Evolutionary conservation across 352 stramenopile genomes (phyloP).

Genomic region (Phytopythium delawarense): DNA sequence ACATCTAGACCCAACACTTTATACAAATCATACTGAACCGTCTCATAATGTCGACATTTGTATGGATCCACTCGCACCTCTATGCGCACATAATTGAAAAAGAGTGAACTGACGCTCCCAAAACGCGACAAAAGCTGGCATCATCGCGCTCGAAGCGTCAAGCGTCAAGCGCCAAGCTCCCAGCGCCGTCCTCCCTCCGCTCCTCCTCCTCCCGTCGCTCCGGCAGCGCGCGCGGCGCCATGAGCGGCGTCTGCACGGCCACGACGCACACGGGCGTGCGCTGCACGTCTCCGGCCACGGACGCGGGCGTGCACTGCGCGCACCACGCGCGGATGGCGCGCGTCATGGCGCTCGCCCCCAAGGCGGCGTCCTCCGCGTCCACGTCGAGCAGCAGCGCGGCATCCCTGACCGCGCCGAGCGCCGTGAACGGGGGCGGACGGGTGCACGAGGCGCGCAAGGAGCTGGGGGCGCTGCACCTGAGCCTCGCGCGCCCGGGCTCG

Average conservation of each 20-base stretch:
- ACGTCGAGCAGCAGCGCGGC: neutral
- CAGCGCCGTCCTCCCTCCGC: no score
- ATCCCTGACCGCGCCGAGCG: neutral
- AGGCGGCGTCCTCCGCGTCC: slow-evolving; percentile 18
- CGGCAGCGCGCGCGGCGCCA: slow-evolving; percentile 1
- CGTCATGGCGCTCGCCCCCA: slow-evolving; percentile 74
- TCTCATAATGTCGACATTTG: no score
- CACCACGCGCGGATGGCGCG: slow-evolving; percentile 80
- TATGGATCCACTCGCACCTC: no score
- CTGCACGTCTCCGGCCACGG: slow-evolving; percentile 44
- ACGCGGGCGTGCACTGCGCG: slow-evolving; percentile 46
- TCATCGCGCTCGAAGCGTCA: no score
- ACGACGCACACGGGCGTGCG: slow-evolving; percentile 65
- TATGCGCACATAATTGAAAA: no score
- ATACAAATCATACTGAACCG: no score
- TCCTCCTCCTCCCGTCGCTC: no score
- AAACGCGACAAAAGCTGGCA: no score
- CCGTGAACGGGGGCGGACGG: neutral
- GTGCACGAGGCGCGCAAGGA: slow-evolving; percentile 4
- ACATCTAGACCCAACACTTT: no score
- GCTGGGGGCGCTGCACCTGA: slow-evolving; percentile 3
- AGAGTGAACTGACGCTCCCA: no score
- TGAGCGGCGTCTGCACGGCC: slow-evolving; percentile 26
- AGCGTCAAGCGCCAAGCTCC: no score
- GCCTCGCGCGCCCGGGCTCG: neutral